These are phyloP conservation scores for Fusarium sp. DNA, from an alignment of 2,329 filamentous ascomycete species.

Conservation along the genomic window DNA sequence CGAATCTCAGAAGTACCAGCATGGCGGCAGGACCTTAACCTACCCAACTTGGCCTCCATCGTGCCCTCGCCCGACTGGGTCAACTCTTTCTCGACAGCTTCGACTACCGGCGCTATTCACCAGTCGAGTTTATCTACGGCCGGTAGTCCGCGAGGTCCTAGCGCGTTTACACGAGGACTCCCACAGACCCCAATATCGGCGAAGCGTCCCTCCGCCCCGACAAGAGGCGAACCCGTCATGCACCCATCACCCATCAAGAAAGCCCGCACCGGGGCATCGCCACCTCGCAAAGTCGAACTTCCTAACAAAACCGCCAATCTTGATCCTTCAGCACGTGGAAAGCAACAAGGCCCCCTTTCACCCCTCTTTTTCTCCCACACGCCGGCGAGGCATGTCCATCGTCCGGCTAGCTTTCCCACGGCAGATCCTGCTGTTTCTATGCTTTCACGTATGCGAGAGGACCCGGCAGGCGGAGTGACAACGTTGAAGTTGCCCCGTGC, in stretches of 20 bases:
- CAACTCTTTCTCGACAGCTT: slow-evolving; percentile 18
- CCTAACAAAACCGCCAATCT: slow-evolving; percentile 43
- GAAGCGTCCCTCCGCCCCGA: slow-evolving; percentile 45
- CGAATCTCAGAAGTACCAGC: slow-evolving; percentile 27
- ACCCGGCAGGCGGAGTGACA: slow-evolving; percentile 59
- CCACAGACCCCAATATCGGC: slow-evolving; percentile 31
- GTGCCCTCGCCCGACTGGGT: slow-evolving; percentile 25
- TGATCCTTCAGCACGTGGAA: slow-evolving; percentile 43
- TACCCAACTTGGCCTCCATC: slow-evolving; percentile 34
- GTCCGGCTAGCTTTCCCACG: slow-evolving; percentile 54
- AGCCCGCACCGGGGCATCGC: slow-evolving; percentile 59
- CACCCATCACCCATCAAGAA: slow-evolving; percentile 59
- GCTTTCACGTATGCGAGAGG: slow-evolving; percentile 59
- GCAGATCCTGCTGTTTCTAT: slow-evolving; percentile 60
- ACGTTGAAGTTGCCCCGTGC: slow-evolving; percentile 68
- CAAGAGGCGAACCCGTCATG: slow-evolving; percentile 47
- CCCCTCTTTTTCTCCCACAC: slow-evolving; percentile 66
- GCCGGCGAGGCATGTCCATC: slow-evolving; percentile 51
- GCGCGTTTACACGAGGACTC: slow-evolving; percentile 28
- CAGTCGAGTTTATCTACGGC: slow-evolving; percentile 38
- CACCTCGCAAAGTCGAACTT: slow-evolving; percentile 60
- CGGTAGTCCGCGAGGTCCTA: slow-evolving; percentile 32
- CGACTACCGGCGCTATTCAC: slow-evolving; percentile 33
- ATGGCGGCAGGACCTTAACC: slow-evolving; percentile 42
- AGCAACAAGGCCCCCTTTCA: slow-evolving; percentile 57